Percentiles rank a stretch among this genome's conserved stretches.
phyloP scores from a whole-genome alignment of 257 asterid species.

The Euphrasia confusa region DNA sequence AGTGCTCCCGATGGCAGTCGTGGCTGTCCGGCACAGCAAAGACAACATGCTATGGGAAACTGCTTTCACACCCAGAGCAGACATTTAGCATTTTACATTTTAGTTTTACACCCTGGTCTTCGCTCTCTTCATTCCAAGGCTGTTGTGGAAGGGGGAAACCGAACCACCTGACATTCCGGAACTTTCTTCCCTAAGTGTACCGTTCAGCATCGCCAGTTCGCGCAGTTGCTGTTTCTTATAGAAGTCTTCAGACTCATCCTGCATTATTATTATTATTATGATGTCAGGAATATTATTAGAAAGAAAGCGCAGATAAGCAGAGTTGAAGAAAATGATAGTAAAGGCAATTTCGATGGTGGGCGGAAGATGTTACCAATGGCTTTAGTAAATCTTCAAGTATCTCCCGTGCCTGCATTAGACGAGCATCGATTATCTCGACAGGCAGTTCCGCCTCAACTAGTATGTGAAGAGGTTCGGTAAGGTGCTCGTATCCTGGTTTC shows the following conservation, averaged over 20 bases:
- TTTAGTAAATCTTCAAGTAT: slow-evolving; percentile 86
- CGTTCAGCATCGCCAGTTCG: slow-evolving; percentile 89
- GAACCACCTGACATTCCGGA: slow-evolving; percentile 94
- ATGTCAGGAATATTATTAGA: not conserved
- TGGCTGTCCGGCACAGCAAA: slow-evolving; percentile 32
- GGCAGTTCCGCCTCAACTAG: slow-evolving; percentile 95
- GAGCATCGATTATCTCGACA: slow-evolving; percentile 88
- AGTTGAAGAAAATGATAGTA: too few relatives aligned
- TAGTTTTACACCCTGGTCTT: slow-evolving; percentile 73
- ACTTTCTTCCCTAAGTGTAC: slow-evolving; percentile 87
- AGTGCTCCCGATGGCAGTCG: not conserved
- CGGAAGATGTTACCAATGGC: slow-evolving; percentile 65
- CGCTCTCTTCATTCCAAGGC: slow-evolving; percentile 97
- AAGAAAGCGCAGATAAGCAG: not conserved
- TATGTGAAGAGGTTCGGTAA: slow-evolving; percentile 93
- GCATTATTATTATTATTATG: slow-evolving; percentile 18
- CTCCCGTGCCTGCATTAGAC: slow-evolving; percentile 85
- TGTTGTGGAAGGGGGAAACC: slow-evolving; percentile 85
- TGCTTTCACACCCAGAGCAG: slow-evolving; percentile 30
- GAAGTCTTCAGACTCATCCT: slow-evolving; percentile 91
- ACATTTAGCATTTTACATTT: slow-evolving; percentile 29
- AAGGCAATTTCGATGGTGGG: slow-evolving; percentile 25
- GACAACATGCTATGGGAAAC: slow-evolving; percentile 26
- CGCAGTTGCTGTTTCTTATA: slow-evolving; percentile 91
- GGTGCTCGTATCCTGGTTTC: slow-evolving; percentile 94